Evolutionary conservation across 345 rosid genomes (phyloP).

Genomic region (Moringa oleifera): DNA sequence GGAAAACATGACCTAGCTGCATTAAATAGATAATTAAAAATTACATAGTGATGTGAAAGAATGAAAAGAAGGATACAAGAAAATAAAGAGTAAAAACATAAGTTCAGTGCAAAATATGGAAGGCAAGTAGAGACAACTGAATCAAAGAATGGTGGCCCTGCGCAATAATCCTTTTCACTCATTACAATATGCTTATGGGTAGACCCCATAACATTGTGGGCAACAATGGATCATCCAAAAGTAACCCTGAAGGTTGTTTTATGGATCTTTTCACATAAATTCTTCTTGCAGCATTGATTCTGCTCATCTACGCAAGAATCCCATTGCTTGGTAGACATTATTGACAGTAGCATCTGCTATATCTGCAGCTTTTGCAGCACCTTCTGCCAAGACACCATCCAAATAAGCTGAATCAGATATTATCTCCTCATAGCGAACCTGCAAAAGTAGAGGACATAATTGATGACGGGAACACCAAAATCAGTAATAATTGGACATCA

Average conservation of each 20-base stretch:
- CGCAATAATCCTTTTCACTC: slow-evolving; percentile 10
- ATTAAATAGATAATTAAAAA: too few relatives aligned
- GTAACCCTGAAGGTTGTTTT: slow-evolving; percentile 8
- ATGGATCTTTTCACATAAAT: slow-evolving; percentile 14
- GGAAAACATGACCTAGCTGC: too few relatives aligned
- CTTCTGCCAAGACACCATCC: slow-evolving; percentile 56
- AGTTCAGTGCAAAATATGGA: slow-evolving; percentile 6
- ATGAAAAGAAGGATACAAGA: not conserved
- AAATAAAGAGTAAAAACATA: slow-evolving; percentile 2
- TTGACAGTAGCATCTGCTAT: slow-evolving; percentile 56
- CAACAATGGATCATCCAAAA: slow-evolving; percentile 14
- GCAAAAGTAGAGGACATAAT: slow-evolving; percentile 7
- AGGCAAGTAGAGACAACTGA: slow-evolving; percentile 16
- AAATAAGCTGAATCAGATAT: slow-evolving; percentile 58
- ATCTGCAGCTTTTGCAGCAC: slow-evolving; percentile 55
- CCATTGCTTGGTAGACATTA: slow-evolving; percentile 75
- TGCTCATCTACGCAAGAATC: slow-evolving; percentile 47
- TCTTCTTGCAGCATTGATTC: slow-evolving; percentile 9
- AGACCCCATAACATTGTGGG: slow-evolving; percentile 23
- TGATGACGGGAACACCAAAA: slow-evolving; percentile 7
- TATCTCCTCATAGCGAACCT: slow-evolving; percentile 68
- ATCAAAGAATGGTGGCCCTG: slow-evolving; percentile 18
- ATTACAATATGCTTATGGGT: slow-evolving; percentile 17
- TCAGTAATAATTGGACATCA: slow-evolving; percentile 2
- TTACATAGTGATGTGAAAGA: not conserved